phyloP scores from a whole-genome alignment of 2,329 filamentous ascomycete genomes.

The Thielaviopsis populi region DNA sequence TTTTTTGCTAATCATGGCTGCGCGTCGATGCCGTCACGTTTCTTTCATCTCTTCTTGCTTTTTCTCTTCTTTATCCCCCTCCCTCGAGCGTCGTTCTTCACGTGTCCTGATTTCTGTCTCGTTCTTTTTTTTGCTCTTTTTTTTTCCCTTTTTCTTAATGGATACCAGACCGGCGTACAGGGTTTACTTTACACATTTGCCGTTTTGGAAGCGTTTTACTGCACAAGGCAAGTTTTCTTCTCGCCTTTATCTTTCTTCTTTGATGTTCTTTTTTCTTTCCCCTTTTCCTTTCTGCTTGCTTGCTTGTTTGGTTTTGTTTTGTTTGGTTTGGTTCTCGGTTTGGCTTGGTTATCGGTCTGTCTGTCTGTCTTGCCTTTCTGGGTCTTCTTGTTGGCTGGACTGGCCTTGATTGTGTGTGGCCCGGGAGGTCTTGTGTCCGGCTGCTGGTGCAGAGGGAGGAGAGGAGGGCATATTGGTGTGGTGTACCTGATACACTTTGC shows the following conservation, averaged over 20 bases:
- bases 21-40: background rate
- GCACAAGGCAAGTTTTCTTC: background rate
- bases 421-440: too few relatives aligned
- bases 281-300: too few relatives aligned
- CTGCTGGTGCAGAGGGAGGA: too few relatives aligned
- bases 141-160: conserved; percentile 10
- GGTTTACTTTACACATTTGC: conserved; percentile 1
- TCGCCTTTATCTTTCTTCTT: background rate
- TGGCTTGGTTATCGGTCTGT: too few relatives aligned
- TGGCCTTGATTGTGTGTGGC: too few relatives aligned
- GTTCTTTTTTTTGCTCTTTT: background rate
- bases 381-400: too few relatives aligned
- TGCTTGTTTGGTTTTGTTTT: background rate
- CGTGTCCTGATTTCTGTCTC: background rate
- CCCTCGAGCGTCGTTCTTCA: background rate
- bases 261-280: too few relatives aligned
- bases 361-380: background rate
- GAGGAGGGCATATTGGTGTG: too few relatives aligned
- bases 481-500: too few relatives aligned
- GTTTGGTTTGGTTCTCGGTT: too few relatives aligned
- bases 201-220: conserved; percentile 6
- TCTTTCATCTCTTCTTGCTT: background rate
- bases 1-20: background rate
- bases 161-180: conserved; percentile 12
- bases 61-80: background rate